Conservation (phyloP, 108 stramenopile genomes). For the Parietichytrium sp. region DNA sequence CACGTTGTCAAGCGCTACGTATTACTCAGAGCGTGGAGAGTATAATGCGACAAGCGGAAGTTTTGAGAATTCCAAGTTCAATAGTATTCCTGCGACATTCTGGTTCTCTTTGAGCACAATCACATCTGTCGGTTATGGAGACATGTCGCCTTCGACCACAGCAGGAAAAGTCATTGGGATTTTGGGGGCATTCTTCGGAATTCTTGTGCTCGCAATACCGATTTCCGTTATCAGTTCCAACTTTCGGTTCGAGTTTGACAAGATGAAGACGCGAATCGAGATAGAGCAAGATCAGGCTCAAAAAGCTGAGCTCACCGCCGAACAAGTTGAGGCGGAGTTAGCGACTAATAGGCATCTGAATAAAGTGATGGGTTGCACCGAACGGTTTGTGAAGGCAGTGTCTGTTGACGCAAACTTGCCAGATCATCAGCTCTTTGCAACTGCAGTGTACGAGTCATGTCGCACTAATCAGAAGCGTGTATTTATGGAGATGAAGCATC, state of each 20-base stretch:
- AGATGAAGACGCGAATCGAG: slow-evolving; percentile 9
- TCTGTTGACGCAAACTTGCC: neutral
- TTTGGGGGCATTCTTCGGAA: neutral
- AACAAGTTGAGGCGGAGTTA: neutral
- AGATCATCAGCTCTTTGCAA: neutral
- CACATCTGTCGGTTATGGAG: slow-evolving; percentile 43
- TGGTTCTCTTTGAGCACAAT: slow-evolving; percentile 41
- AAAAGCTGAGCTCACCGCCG: neutral
- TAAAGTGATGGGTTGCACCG: neutral
- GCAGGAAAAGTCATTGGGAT: neutral
- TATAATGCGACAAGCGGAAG: neutral
- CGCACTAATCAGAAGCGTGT: neutral
- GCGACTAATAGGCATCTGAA: neutral
- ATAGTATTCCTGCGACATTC: neutral
- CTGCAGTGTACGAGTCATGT: slow-evolving; percentile 4
- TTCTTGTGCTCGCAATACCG: slow-evolving; percentile 14
- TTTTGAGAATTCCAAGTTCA: neutral
- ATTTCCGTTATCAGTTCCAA: too few relatives aligned
- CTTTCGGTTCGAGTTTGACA: too few relatives aligned
- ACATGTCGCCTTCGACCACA: neutral
- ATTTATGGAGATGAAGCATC: neutral
- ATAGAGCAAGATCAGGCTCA: neutral
- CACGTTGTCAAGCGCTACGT: neutral
- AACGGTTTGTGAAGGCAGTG: neutral
- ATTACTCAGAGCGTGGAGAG: slow-evolving; percentile 17